A percentile compares a stretch with the other conserved stretches of the same genome.
Conservation (phyloP, 768 basidiomycete species). For the Suillus alpinus region DNA sequence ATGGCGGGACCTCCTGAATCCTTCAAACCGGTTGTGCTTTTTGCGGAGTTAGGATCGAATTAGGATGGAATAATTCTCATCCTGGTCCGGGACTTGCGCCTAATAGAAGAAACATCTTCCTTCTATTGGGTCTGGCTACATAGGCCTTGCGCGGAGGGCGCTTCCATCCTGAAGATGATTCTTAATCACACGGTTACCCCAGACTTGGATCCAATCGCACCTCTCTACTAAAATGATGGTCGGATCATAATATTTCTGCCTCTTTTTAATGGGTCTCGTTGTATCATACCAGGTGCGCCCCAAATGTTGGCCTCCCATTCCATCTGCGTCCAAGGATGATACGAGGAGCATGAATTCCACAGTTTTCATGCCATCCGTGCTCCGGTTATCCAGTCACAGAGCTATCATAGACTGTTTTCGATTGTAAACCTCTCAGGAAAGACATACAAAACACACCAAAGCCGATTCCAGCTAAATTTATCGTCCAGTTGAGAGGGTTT, state of each 20-base stretch:
- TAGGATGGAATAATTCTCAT: background rate
- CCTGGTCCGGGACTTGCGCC: background rate
- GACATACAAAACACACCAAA: background rate
- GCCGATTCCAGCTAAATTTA: background rate
- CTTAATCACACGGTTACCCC: background rate
- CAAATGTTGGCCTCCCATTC: background rate
- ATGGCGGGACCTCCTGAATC: background rate
- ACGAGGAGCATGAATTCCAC: background rate
- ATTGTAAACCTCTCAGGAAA: background rate
- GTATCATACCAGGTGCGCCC: background rate
- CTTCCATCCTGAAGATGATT: background rate
- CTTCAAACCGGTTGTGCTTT: background rate
- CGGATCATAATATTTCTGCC: background rate
- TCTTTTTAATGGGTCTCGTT: background rate
- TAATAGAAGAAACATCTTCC: background rate
- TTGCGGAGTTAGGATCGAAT: background rate
- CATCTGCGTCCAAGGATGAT: background rate
- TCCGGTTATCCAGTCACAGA: background rate
- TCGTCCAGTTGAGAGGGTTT: background rate
- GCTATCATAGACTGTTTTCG: background rate
- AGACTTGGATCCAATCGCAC: background rate
- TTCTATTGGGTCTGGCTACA: background rate
- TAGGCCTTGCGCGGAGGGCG: background rate
- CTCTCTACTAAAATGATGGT: background rate
- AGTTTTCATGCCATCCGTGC: background rate